Evolutionary conservation across 2,329 filamentous ascomycete genomes (phyloP), one percentile per base, ranked within the genome.

Genomic region (Chlorencoelia australis): DNA sequence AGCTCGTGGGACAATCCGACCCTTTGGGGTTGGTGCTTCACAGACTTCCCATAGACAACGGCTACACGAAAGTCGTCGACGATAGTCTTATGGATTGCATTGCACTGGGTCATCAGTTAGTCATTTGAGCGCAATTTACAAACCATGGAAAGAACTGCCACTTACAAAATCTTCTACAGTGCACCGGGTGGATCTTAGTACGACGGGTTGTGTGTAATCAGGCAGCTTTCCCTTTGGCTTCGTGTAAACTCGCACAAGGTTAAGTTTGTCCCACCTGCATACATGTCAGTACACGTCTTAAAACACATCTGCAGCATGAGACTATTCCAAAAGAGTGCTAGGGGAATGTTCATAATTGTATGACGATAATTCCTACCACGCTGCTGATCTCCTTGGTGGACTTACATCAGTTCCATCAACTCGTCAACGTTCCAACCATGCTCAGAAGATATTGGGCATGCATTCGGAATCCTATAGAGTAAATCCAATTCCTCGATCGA

Each of bases 381-480:
- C n/a, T n/a, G n/a, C n/a, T n/a, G n/a, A n/a, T n/a, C n/a, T n/a
- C n/a, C n/a, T n/a, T 33, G n/a, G 16, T 16, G 7, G 17, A 58
- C 66, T 56, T 57, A 73, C 91, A 96, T 96, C 59, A 82, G 77
- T 65, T 96, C 91, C 68, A 98, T 73, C 47, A 98, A 67, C 67
- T 98, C 91, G 58, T 98, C 91, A 43, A 98, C 65, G 62, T 98
- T 98, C 91, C 91, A 98, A 39, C 91, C 91, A 57, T 89, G 82
- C 64, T 98, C 91, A 20, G 89, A 91, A 59, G 88, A 95, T 64
- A 98, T 96, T 18, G 91, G 91, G 41, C 91, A 91, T 10, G 91
- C 87, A 58, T 96, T 94, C 32, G 91, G 91, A 49, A 98, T 98
- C 27, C 89, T 80, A 65, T 98, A 96, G 18, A 98, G 71, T 43